Evolutionary conservation across 2,329 filamentous ascomycete genomes (phyloP), one percentile per base, ranked within the genome.

Genomic region (Penicillium sp.): DNA sequence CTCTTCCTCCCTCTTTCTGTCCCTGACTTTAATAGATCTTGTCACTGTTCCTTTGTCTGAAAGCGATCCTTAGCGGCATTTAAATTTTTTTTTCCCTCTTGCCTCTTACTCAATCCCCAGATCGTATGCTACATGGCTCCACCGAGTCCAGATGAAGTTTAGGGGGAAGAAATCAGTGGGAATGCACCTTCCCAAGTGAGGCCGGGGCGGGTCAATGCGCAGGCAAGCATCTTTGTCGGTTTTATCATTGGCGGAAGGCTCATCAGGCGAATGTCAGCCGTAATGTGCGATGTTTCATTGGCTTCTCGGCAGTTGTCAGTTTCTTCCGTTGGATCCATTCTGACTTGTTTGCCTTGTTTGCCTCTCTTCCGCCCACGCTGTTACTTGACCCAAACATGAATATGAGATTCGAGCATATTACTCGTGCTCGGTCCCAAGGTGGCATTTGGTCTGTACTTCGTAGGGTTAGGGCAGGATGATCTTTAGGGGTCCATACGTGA

Each of bases 101-200:
- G 18, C 28, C 10, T 29, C 10, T 29, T 9, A 29, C 36, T 47
- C 55, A 54, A 47, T 58, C 66, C 63, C 66, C 61, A 61, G 65
- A 70, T 69, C 59, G 55, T 56, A 60, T 57, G 52, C 55, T 51
- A 53, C 39, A 39, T 28, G 54, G 55, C 61, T 65, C 68, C 68
- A 70, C 65, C 58, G 51, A 43, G 46, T 33, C 65, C 61, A 53
- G 42, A 60, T 64, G 41, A 24, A 59, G 65, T 51, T 59, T 69
- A 69, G 65, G 42, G 38, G 16, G 26, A 31, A 51, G 41, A 57
- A 56, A 44, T 55, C 49, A 52, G 46, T 58, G 57, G 59, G 47
- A 49, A 58, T 53, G 7, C 53, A 53, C 63, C 51, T 66, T 60
- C 60, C 64, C 45, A 55, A 46, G 51, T 47, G 33, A 49, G 63